A percentile compares a stretch with the other conserved stretches of the same genome.
These are phyloP conservation scores for Insectozyma bohioensis DNA, from an alignment of 1,139 yeast species.

Conservation along the genomic window DNA sequence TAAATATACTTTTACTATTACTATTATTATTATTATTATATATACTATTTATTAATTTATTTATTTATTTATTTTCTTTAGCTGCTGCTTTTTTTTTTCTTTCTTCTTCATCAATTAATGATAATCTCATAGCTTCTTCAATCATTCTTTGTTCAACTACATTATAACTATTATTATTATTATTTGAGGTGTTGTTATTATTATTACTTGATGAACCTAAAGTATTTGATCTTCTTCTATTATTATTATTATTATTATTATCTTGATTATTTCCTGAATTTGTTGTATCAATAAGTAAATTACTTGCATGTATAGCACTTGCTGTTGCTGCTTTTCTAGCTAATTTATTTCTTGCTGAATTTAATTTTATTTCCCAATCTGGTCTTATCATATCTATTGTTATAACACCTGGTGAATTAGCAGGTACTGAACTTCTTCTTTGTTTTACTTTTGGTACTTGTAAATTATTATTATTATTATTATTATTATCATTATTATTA, in stretches of 20 bases:
- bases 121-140: constrained; percentile 76
- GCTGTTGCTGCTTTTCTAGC: constrained; percentile 94
- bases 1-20: background rate
- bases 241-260: constrained; percentile 2
- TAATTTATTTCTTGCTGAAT: constrained; percentile 68
- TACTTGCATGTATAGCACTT: constrained; percentile 86
- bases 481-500: too few relatives aligned
- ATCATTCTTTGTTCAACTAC: constrained; percentile 75
- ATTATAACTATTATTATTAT: constrained; percentile 17
- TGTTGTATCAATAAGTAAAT: constrained; percentile 41
- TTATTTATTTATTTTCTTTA: too few relatives aligned
- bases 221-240: constrained; percentile 16
- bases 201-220: constrained; percentile 8
- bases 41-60: too few relatives aligned
- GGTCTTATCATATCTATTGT: constrained; percentile 85
- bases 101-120: constrained; percentile 68
- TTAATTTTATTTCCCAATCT: constrained; percentile 81
- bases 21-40: too few relatives aligned
- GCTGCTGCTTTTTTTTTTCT: constrained; percentile 32
- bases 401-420: constrained; percentile 64
- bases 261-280: constrained; percentile 2
- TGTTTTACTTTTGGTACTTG: constrained; percentile 2
- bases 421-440: constrained; percentile 51
- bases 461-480: too few relatives aligned
- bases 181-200: background rate